A percentile compares a stretch with the other conserved stretches of the same genome.
These are phyloP conservation scores for Carex pumila DNA, from an alignment of 176 grass and related monocot genomes.

Conservation along the genomic window DNA sequence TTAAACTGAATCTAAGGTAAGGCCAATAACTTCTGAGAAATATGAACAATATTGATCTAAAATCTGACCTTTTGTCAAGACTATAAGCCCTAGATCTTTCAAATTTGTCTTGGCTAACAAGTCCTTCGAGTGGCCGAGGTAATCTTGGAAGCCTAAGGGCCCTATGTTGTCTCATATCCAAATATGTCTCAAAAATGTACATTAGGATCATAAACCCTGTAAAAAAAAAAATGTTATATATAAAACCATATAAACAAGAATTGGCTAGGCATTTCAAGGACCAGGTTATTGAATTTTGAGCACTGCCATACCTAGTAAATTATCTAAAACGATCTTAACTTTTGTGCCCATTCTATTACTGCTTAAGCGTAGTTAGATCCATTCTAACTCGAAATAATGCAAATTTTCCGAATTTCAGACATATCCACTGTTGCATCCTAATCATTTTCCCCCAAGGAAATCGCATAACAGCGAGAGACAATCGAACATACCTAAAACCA, in stretches of 20 bases:
- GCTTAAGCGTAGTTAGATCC: not conserved
- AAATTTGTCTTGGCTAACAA: slow-evolving; percentile 87
- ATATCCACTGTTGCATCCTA: not conserved
- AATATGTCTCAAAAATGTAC: slow-evolving; percentile 95
- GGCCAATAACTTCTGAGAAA: not conserved
- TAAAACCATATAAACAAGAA: slow-evolving; percentile 6
- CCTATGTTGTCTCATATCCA: slow-evolving; percentile 79
- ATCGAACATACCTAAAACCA: slow-evolving; percentile 61
- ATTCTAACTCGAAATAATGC: not conserved
- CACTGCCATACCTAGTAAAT: not conserved
- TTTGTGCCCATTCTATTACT: slow-evolving; percentile 4
- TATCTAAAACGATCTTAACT: not conserved
- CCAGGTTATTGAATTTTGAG: not conserved
- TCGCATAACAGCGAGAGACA: not conserved
- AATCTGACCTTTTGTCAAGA: slow-evolving; percentile 81
- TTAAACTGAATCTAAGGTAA: not conserved
- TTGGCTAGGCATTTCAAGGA: not conserved
- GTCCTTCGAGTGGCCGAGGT: slow-evolving; percentile 64
- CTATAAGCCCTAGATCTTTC: slow-evolving; percentile 76
- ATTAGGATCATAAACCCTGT: slow-evolving; percentile 93
- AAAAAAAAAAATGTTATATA: slow-evolving; percentile 22
- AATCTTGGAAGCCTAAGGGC: slow-evolving; percentile 56
- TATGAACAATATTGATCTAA: not conserved
- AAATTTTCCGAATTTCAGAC: not conserved
- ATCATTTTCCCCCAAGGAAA: not conserved